A percentile compares a stretch with the other conserved stretches of the same genome.
These are phyloP conservation scores for Diphasiastrum complanatum DNA, from an alignment of 83 land plant species.

Conservation along the genomic window DNA sequence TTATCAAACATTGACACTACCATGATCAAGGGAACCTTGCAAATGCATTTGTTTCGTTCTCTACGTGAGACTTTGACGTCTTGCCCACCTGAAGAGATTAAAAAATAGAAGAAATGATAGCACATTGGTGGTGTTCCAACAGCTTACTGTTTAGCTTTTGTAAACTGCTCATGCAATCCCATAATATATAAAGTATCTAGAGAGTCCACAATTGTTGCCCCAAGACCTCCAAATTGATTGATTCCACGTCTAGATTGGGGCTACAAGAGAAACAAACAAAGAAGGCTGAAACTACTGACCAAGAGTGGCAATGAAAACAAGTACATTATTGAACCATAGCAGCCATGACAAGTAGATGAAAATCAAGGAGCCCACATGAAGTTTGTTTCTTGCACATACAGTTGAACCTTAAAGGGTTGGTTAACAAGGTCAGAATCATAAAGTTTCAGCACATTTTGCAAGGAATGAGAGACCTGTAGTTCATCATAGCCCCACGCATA, in stretches of 20 bases:
- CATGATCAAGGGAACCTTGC: too few species aligned
- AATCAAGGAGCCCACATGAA: too few species aligned
- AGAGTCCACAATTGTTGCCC: slow-evolving; percentile 88
- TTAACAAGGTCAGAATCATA: too few species aligned
- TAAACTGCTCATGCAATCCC: slow-evolving; percentile 83
- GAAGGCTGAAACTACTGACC: not conserved
- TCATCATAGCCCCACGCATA: slow-evolving; percentile 99
- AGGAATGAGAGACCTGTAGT: slow-evolving; percentile 63
- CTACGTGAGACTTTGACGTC: too few species aligned
- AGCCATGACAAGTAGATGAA: too few species aligned
- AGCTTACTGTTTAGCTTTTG: slow-evolving; percentile 88
- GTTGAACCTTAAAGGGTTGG: too few species aligned
- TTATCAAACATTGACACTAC: not conserved
- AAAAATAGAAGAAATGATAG: not conserved
- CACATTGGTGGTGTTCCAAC: not conserved
- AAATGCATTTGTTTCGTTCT: too few species aligned
- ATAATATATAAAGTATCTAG: slow-evolving; percentile 95
- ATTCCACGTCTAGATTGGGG: slow-evolving; percentile 75
- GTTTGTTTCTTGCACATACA: too few species aligned
- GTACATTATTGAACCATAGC: too few species aligned
- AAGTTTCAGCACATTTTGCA: too few species aligned
- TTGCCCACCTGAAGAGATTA: not conserved
- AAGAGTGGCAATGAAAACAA: not conserved
- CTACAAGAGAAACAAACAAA: slow-evolving; percentile 29
- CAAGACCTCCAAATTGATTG: slow-evolving; percentile 94